Conservation (phyloP, 352 stramenopile genomes). For the Plasmopara halstedii region DNA sequence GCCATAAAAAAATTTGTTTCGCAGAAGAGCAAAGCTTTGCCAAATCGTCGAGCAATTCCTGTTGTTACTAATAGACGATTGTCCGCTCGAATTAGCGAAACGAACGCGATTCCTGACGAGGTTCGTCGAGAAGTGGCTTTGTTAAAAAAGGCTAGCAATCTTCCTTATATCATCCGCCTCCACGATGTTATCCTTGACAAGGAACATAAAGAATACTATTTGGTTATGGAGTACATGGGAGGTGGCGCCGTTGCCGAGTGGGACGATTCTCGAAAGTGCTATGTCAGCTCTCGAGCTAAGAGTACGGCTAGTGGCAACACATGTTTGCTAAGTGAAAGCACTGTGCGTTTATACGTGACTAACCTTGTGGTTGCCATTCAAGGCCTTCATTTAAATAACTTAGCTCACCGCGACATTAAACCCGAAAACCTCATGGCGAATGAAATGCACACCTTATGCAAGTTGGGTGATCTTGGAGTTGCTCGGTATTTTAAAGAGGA, state of each 20-base stretch:
- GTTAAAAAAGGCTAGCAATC: conserved; percentile 61
- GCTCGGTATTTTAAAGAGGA: conserved; percentile 69
- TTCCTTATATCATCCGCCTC: conserved; percentile 57
- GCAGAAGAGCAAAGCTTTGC: conserved; percentile 42
- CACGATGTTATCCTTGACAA: conserved; percentile 72
- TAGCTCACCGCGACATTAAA: conserved; percentile 85
- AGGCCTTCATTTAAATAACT: conserved; percentile 60
- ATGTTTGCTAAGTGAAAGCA: conserved; percentile 35
- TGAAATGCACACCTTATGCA: conserved; percentile 51
- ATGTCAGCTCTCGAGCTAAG: conserved; percentile 38
- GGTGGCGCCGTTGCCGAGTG: conserved; percentile 71
- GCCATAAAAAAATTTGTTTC: conserved; percentile 66
- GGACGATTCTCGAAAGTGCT: conserved; percentile 56
- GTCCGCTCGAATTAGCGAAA: conserved; percentile 8
- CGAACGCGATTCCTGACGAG: conserved; percentile 36
- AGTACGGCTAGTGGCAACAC: conserved; percentile 23
- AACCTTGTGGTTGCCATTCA: conserved; percentile 62
- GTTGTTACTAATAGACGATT: conserved; percentile 9
- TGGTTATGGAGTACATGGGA: conserved; percentile 85
- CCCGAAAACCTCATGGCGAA: conserved; percentile 71
- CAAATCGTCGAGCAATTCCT: conserved; percentile 37
- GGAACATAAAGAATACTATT: conserved; percentile 46
- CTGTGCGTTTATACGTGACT: conserved; percentile 43
- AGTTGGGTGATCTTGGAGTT: conserved; percentile 75
- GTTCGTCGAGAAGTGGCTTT: conserved; percentile 66